Evolutionary conservation across 306 rosid species (phyloP).

Genomic region (Rosa persica): DNA sequence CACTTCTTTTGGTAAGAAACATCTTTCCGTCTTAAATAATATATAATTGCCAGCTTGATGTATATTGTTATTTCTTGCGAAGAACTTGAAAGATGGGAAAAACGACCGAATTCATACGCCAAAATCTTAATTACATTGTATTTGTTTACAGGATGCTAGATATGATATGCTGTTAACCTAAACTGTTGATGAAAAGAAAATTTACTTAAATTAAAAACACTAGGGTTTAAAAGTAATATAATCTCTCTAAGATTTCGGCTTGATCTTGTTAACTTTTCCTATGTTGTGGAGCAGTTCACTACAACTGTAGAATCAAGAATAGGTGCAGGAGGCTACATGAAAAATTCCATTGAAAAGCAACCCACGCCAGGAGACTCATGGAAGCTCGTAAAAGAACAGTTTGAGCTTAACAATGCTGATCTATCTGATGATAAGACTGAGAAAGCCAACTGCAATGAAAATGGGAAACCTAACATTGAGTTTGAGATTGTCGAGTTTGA

Average conservation of each 20-base stretch:
- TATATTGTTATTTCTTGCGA: neutral
- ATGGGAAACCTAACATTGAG: neutral
- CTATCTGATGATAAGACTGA: neutral
- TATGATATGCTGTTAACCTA: neutral
- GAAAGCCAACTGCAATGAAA: slow-evolving; percentile 11
- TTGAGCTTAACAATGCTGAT: neutral
- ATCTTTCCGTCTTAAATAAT: neutral
- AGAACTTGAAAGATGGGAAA: neutral
- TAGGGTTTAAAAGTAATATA: too few relatives aligned
- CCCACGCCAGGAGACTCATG: neutral
- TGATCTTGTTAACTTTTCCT: neutral
- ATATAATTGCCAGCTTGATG: neutral
- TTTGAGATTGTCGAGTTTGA: slow-evolving; percentile 21
- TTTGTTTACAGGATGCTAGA: neutral
- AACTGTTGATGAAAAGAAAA: neutral
- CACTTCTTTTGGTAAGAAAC: slow-evolving; percentile 12
- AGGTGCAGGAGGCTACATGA: slow-evolving; percentile 6
- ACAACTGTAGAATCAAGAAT: slow-evolving; percentile 14
- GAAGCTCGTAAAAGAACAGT: neutral
- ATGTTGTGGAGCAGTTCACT: neutral
- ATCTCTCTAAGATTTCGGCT: neutral
- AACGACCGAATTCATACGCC: neutral
- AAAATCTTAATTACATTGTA: neutral
- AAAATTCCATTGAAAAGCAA: neutral
- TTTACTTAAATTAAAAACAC: too few relatives aligned